Evolutionary conservation across 2,329 filamentous ascomycete genomes (phyloP).

Genomic region (Fusarium graminum): DNA sequence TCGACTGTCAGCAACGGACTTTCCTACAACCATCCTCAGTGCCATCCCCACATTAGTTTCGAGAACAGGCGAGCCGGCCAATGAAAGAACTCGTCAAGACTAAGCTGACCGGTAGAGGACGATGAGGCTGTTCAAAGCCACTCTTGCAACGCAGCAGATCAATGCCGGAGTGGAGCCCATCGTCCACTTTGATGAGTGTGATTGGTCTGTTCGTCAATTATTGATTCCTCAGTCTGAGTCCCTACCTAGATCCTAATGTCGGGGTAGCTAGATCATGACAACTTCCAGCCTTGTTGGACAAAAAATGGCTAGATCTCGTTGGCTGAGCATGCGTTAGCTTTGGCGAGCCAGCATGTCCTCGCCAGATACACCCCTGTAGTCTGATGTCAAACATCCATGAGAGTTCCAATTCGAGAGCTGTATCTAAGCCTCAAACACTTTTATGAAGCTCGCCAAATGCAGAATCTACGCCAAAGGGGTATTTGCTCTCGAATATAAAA

Average conservation of each 20-base stretch:
- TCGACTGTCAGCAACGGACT: constrained; percentile 17
- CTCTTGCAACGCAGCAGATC: constrained; percentile 1
- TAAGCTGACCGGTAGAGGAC: constrained; percentile 1
- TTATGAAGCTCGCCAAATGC: constrained; percentile 6
- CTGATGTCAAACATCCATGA: background rate
- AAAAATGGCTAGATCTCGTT: constrained; percentile 13
- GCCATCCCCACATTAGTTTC: constrained; percentile 8
- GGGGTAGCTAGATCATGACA: background rate
- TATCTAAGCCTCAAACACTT: constrained; percentile 25
- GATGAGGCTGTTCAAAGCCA: constrained; percentile 23
- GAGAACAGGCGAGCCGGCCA: constrained; percentile 22
- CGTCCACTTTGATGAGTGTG: background rate
- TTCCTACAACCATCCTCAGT: background rate
- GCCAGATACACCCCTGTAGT: constrained; percentile 8
- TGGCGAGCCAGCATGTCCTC: constrained; percentile 36
- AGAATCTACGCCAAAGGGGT: background rate
- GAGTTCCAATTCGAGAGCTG: constrained; percentile 1
- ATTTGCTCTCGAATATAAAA: constrained; percentile 32
- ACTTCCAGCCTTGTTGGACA: constrained; percentile 12
- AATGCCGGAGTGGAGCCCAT: constrained; percentile 2
- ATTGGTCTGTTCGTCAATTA: constrained; percentile 27
- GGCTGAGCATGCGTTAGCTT: constrained; percentile 35
- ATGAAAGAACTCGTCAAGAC: background rate
- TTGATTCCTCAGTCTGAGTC: background rate
- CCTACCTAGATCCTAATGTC: background rate